phyloP scores from a whole-genome alignment of 2,329 filamentous ascomycete species.

The Aspergillus fijiensis region DNA sequence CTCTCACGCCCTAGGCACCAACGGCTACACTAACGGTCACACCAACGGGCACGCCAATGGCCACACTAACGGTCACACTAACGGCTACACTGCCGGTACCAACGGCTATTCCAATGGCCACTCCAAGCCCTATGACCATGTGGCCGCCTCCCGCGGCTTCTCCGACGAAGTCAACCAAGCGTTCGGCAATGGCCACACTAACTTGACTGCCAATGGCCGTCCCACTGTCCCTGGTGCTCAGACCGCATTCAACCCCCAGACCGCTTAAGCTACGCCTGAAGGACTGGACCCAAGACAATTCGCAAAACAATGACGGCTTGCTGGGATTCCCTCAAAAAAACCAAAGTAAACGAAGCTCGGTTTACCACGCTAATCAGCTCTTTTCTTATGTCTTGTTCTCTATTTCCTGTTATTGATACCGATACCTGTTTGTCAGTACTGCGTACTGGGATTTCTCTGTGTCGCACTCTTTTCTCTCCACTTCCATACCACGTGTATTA shows the following conservation, averaged over 20 bases:
- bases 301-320: not conserved
- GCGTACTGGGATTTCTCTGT: not conserved
- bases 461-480: not conserved
- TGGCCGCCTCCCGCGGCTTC: slow-evolving; percentile 30
- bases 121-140: slow-evolving; percentile 15
- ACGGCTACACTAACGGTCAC: slow-evolving; percentile 12
- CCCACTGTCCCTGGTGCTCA: slow-evolving; percentile 16
- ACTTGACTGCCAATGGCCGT: not conserved
- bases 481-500: not conserved
- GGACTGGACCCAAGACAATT: not conserved
- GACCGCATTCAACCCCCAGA: slow-evolving; percentile 26
- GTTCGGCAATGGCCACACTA: slow-evolving; percentile 21
- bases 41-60: slow-evolving; percentile 9
- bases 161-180: slow-evolving; percentile 34
- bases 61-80: not conserved
- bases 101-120: slow-evolving; percentile 9
- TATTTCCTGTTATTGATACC: not conserved
- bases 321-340: not conserved
- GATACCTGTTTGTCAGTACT: not conserved
- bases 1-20: not conserved
- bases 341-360: not conserved
- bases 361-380: not conserved
- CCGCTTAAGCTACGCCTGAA: slow-evolving; percentile 14
- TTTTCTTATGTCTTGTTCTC: not conserved
- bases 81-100: not conserved